A percentile compares a stretch with the other conserved stretches of the same genome.
These are phyloP conservation scores for Tulasnella sp. DNA, from an alignment of 768 basidiomycete genomes.

Conservation along the genomic window DNA sequence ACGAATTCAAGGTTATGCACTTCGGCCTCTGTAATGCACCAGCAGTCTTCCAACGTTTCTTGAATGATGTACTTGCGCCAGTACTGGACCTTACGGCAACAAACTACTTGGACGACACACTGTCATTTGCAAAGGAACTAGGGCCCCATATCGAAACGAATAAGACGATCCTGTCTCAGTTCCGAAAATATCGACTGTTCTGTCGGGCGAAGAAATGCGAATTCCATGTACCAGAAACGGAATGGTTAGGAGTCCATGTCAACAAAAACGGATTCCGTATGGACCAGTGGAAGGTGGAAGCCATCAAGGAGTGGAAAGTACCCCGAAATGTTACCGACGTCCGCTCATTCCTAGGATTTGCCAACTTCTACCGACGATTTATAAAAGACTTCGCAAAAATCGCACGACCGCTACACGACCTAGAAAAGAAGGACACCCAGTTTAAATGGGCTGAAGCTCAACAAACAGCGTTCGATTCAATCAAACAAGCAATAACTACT, in stretches of 20 bases:
- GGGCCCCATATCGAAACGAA: neutral
- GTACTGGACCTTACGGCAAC: slow-evolving; percentile 17
- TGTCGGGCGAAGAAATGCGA: neutral
- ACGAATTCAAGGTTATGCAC: neutral
- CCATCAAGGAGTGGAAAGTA: neutral
- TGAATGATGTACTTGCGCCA: neutral
- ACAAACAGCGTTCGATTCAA: neutral
- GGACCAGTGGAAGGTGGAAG: neutral
- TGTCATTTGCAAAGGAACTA: neutral
- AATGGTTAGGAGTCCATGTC: neutral
- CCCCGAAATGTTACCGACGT: slow-evolving; percentile 1
- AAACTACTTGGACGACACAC: slow-evolving; percentile 24
- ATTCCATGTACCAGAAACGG: neutral
- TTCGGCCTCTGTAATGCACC: neutral
- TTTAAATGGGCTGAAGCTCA: neutral
- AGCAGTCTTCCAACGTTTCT: neutral
- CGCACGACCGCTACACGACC: neutral
- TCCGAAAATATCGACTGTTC: neutral
- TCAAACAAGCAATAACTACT: neutral
- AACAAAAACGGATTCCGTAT: neutral
- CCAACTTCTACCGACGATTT: neutral
- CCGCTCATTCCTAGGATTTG: neutral
- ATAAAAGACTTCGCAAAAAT: neutral
- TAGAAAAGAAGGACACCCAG: neutral
- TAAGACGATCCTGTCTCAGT: neutral